Evolutionary conservation across 768 basidiomycete genomes (phyloP), one percentile per base, ranked within the genome.

Genomic region (Erythrobasidium yunnanense): DNA sequence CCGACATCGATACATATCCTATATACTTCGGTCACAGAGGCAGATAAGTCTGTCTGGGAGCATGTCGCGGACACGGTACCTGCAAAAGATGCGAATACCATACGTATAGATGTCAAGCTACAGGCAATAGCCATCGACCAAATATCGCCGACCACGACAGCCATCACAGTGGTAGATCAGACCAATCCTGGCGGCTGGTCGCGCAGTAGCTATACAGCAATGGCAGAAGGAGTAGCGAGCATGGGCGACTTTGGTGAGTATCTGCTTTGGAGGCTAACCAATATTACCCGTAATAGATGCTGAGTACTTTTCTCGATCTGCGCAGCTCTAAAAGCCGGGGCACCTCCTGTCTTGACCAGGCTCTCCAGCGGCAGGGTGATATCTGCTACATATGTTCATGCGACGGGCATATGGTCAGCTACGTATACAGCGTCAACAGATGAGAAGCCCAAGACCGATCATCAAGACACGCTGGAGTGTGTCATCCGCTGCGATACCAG

Each of bases 71-170:
- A 65, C 38, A 62, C 70, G 2, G 72, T 77, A 47, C 77, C 77
- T 83, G 69, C 88, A 81, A 50, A 79, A 79, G 79, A 77, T 0
- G 88, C 87, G 53, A 84, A 87, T 0, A 86, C 87, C 54, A 93
- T 95, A 68, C 86, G 92, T 5, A 89, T 88, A 0, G 92, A 97
- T 75, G 85, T 93, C n/a, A 91, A 95, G 74, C 79, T 99, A n/a
- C 91, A 90, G 77, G 95, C 93, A 51, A 97, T 92, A 88, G 88
- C 93, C 0, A 90, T 99, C 71, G 93, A 97, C 76, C 83, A 87
- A 0, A 79, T 99, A 7, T 96, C 92, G 0, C 95, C 93, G 0
- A 96, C 84, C 1, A 97, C 95, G 1, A 95, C 92, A 0, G 83
- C 88, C 11, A 83, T 99, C 68, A 95, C 91, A 0, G 79, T 99